Evolutionary conservation across 768 basidiomycete genomes (phyloP).

Genomic region (Lactarius pseudohatsudake): DNA sequence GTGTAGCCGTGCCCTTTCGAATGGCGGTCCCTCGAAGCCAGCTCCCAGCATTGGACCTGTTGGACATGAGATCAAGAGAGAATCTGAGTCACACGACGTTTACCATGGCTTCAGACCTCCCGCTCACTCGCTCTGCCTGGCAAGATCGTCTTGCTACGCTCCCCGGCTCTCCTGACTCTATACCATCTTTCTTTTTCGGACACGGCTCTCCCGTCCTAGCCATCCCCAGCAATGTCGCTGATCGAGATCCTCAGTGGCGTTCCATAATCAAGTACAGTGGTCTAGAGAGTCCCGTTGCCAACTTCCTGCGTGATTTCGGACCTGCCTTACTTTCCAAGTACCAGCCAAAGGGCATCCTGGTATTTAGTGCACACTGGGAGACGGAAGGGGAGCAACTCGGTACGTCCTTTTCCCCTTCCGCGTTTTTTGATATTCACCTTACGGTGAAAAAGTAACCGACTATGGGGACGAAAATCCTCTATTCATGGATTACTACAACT

Average conservation of each 20-base stretch:
- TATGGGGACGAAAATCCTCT: constrained; percentile 77
- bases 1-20: constrained; percentile 56
- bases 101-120: constrained; percentile 25
- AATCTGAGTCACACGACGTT: no score
- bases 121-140: constrained; percentile 49
- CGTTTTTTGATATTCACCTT: background rate
- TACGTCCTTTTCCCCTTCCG: constrained; percentile 32
- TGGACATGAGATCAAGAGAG: constrained; percentile 21
- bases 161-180: constrained; percentile 55
- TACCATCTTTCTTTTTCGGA: constrained; percentile 76
- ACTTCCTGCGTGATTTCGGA: constrained; percentile 66
- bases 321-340: constrained; percentile 66
- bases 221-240: constrained; percentile 34
- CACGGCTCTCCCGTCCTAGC: constrained; percentile 63
- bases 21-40: constrained; percentile 69
- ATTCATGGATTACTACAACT: constrained; percentile 73
- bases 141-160: constrained; percentile 52
- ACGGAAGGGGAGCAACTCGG: constrained; percentile 57
- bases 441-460: constrained; percentile 58
- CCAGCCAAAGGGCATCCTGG: constrained; percentile 73
- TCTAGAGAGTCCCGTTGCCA: constrained; percentile 52
- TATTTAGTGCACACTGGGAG: constrained; percentile 86
- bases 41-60: constrained; percentile 25
- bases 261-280: constrained; percentile 38
- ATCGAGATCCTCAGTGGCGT: constrained; percentile 2